phyloP scores from a whole-genome alignment of 768 basidiomycete genomes.

The Chalciporus sphaerocephalus region DNA sequence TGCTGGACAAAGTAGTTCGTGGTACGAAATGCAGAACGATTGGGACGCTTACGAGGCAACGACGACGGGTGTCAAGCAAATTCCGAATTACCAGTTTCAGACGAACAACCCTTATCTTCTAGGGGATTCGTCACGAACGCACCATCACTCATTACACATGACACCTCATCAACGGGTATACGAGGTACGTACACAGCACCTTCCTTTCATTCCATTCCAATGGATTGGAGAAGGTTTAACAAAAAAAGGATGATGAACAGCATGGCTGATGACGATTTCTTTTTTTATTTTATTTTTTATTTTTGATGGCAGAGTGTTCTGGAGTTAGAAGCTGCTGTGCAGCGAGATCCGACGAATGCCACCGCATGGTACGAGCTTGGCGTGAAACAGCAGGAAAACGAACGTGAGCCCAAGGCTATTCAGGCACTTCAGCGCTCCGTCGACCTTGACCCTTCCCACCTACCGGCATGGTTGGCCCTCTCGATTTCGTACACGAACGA shows the following conservation, averaged over 20 bases:
- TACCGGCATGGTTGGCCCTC: conserved; percentile 85
- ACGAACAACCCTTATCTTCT: conserved; percentile 72
- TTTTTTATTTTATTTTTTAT: conserved; percentile 13
- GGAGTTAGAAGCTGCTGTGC: conserved; percentile 85
- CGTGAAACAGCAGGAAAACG: conserved; percentile 96
- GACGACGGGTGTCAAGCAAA: conserved; percentile 53
- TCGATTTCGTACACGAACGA: conserved; percentile 92
- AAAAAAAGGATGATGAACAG: conserved; percentile 3
- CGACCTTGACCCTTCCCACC: conserved; percentile 71
- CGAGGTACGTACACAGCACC: conserved; percentile 36
- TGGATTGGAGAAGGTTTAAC: conserved; percentile 7
- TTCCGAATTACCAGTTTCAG: conserved; percentile 68
- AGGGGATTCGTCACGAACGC: conserved; percentile 50
- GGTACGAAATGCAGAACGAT: conserved; percentile 66
- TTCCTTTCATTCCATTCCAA: conserved; percentile 7
- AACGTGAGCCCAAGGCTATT: conserved; percentile 87
- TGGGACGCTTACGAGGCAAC: conserved; percentile 86
- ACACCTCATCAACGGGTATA: conserved; percentile 26
- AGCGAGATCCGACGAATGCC: conserved; percentile 66
- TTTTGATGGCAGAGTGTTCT: conserved; percentile 62
- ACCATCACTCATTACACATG: conserved; percentile 41
- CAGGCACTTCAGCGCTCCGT: conserved; percentile 77
- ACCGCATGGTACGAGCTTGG: conserved; percentile 88
- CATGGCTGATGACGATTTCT: conserved; percentile 15
- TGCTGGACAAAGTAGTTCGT: conserved; percentile 36